phyloP scores from a whole-genome alignment of 1,284 basidiomycete genomes.

The Puccinia hordei region DNA sequence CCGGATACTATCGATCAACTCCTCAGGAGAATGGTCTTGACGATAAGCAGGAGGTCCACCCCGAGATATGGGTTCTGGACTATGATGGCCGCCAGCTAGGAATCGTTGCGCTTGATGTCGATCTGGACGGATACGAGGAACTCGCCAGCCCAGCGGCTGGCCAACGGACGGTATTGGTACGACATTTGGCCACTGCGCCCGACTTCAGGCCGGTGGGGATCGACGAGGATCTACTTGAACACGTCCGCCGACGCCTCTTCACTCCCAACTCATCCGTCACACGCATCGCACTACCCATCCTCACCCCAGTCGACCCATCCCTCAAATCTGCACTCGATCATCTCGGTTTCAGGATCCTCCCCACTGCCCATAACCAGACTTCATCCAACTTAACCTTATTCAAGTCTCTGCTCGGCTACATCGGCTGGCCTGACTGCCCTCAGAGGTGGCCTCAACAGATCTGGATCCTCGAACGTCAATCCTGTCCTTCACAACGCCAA shows the following conservation, averaged over 20 bases:
- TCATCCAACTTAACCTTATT: neutral
- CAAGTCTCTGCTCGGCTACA: neutral
- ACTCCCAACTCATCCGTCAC: neutral
- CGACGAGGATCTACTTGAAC: conserved; percentile 16
- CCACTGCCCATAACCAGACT: neutral
- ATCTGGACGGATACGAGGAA: neutral
- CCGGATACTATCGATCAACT: neutral
- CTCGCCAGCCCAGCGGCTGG: neutral
- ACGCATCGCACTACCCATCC: conserved; percentile 13
- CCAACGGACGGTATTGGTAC: neutral
- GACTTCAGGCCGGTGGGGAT: conserved; percentile 45
- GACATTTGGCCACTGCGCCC: conserved; percentile 37
- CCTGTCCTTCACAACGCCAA: neutral
- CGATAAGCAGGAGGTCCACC: neutral
- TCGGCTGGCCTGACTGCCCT: conserved; percentile 29
- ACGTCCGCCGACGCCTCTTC: conserved; percentile 4
- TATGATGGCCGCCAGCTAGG: conserved; percentile 47
- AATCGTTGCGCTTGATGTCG: conserved; percentile 21
- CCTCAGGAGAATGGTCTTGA: neutral
- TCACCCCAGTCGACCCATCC: conserved; percentile 4
- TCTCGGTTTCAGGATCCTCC: conserved; percentile 11
- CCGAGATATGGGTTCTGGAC: conserved; percentile 40
- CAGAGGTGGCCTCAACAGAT: conserved; percentile 11
- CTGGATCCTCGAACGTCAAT: conserved; percentile 28
- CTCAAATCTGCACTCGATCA: conserved; percentile 16